phyloP scores from a whole-genome alignment of 2,329 filamentous ascomycete species.

The Chaetothyriales sp. region DNA sequence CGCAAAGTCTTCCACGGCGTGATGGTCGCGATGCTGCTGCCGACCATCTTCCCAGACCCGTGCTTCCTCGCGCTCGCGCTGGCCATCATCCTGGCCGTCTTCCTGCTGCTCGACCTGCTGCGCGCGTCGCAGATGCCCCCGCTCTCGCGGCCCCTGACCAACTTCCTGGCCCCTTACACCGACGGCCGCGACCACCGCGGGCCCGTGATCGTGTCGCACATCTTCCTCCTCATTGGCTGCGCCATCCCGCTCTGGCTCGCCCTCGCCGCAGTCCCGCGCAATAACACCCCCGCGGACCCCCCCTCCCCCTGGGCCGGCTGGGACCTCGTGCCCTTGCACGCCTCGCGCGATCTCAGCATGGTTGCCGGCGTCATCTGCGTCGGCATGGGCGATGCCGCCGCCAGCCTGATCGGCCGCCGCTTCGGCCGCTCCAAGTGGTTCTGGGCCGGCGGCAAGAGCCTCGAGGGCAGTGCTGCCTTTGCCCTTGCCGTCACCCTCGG shows the following conservation, averaged over 20 bases:
- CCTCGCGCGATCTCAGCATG: slow-evolving; percentile 67
- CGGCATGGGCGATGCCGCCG: slow-evolving; percentile 85
- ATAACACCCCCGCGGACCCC: slow-evolving; percentile 34
- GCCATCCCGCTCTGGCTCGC: slow-evolving; percentile 88
- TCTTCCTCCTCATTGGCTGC: slow-evolving; percentile 88
- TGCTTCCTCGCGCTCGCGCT: slow-evolving; percentile 67
- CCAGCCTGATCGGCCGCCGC: slow-evolving; percentile 72
- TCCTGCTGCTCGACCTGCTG: slow-evolving; percentile 76
- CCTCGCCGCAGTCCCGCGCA: slow-evolving; percentile 52
- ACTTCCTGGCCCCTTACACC: slow-evolving; percentile 83
- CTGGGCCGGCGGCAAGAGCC: slow-evolving; percentile 90
- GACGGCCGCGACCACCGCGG: slow-evolving; percentile 86
- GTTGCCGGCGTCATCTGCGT: slow-evolving; percentile 85
- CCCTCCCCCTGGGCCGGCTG: slow-evolving; percentile 47
- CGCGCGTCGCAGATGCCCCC: slow-evolving; percentile 84
- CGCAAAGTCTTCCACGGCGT: slow-evolving; percentile 97
- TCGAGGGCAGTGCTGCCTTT: slow-evolving; percentile 77
- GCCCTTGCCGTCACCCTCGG: slow-evolving; percentile 62
- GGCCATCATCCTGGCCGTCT: slow-evolving; percentile 63
- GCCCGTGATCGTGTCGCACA: slow-evolving; percentile 87
- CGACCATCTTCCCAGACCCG: slow-evolving; percentile 74
- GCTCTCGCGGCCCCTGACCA: slow-evolving; percentile 67
- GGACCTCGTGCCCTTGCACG: slow-evolving; percentile 40
- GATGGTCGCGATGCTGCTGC: slow-evolving; percentile 92
- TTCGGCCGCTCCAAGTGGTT: slow-evolving; percentile 84